Evolutionary conservation across 768 basidiomycete species (phyloP), one percentile per base, ranked within the genome.

Genomic region (Phaffia tasmanica): DNA sequence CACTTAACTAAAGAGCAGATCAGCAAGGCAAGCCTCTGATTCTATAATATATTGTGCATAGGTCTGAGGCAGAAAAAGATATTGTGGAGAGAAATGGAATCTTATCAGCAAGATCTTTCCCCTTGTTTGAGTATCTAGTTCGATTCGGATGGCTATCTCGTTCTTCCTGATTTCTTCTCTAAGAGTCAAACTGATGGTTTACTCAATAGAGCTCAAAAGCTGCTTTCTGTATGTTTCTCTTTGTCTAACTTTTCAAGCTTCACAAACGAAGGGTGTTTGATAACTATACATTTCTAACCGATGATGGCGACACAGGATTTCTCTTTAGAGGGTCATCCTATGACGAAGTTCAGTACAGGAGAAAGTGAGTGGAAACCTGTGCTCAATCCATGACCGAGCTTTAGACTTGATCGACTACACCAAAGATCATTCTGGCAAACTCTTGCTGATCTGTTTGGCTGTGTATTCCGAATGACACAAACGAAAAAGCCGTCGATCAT

Each of bases 271-370:
- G 35, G 35, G 11, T 11, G 35, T 11, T 11, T 42, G 35, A 42
- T 42, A 42, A 42, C 11, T 42, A 11, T 5, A 5, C 11, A 42
- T 42, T 11, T 42, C 6, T 42, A 11, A 42, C 11, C 35, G 35
- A 11, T 42, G 35, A 42, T 11, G 35, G 35, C 35, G 4, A 11
- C 11, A 42, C 80, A 84, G n/a, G 83, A 87, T 25, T 94, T 98
- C 75, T 81, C 80, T 69, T 71, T 89, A 21, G 82, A 84, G 35
- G 81, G 83, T 47, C 94, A 97, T 75, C 93, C 95, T 1, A 75
- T 85, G 73, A 98, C 92, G 16, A 87, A 84, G 73, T 99, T 99
- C 77, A 88, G 86, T 19, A 92, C 91, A 0, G 81, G 81, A 25
- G 76, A 74, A 70, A 76, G 29, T 29, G 15, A 54, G 53, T 23